Percentiles rank a stretch among this genome's conserved stretches.
These are phyloP conservation scores for Limnanthes douglasii DNA, from an alignment of 345 rosid genomes.

Conservation along the genomic window DNA sequence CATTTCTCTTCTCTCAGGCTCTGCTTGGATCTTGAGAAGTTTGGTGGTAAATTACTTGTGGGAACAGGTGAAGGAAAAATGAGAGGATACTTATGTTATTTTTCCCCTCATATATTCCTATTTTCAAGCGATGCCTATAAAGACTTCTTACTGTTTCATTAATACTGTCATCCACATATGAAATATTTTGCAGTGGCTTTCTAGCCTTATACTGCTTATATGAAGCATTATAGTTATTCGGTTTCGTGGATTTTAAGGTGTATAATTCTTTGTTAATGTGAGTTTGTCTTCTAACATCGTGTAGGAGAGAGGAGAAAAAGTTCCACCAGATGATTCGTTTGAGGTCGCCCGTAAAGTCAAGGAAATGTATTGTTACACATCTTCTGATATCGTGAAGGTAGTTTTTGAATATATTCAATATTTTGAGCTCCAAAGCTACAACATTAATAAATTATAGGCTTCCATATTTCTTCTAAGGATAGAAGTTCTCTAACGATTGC, in stretches of 20 bases:
- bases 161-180: too few species aligned
- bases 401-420: slow-evolving; percentile 1
- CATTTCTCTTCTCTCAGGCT: too few species aligned
- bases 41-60: too few species aligned
- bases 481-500: slow-evolving; percentile 8
- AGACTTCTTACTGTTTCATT: too few species aligned
- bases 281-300: slow-evolving; percentile 10
- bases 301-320: slow-evolving; percentile 76
- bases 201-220: too few species aligned
- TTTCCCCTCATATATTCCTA: too few species aligned
- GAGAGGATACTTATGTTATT: too few species aligned
- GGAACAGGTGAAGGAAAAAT: too few species aligned
- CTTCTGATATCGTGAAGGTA: slow-evolving; percentile 79
- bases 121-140: too few species aligned
- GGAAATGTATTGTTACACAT: slow-evolving; percentile 60
- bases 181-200: too few species aligned
- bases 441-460: not conserved
- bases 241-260: not conserved
- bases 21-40: too few species aligned
- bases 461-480: not conserved
- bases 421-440: not conserved
- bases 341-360: slow-evolving; percentile 74
- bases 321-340: slow-evolving; percentile 76
- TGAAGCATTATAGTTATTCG: too few species aligned
- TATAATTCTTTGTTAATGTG: not conserved